These are phyloP conservation scores for Lactarius evosmus DNA, from an alignment of 768 basidiomycete genomes.

Conservation along the genomic window DNA sequence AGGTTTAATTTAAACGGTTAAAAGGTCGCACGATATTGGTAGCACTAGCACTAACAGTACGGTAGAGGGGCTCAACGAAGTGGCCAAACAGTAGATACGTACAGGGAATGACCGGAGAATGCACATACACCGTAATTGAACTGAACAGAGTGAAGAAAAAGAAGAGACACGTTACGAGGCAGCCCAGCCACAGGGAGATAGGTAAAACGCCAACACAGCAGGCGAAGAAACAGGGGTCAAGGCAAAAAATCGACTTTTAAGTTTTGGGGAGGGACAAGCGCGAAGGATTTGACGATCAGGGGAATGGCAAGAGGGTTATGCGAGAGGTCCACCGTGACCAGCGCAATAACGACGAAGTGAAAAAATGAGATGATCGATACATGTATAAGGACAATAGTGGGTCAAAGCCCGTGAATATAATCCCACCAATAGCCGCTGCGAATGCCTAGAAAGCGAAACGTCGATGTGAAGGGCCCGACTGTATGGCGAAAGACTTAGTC, in stretches of 20 bases:
- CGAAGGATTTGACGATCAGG: constrained; percentile 15
- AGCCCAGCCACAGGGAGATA: constrained; percentile 11
- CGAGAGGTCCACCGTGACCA: constrained; percentile 19
- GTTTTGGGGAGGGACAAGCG: constrained; percentile 17
- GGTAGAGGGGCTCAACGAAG: constrained; percentile 22
- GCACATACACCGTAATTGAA: constrained; percentile 24
- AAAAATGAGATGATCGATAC: constrained; percentile 26
- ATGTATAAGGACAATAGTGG: constrained; percentile 30
- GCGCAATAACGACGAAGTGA: constrained; percentile 24
- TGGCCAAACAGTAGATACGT: constrained; percentile 27
- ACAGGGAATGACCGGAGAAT: constrained; percentile 25
- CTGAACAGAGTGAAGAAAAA: constrained; percentile 15
- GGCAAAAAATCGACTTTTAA: constrained; percentile 14
- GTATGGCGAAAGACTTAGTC: constrained; percentile 20
- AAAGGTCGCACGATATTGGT: constrained; percentile 26
- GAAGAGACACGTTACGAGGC: constrained; percentile 18
- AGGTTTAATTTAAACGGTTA: constrained; percentile 23
- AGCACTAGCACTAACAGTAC: constrained; percentile 29
- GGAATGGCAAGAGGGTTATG: constrained; percentile 17
- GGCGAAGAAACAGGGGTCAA: constrained; percentile 10
- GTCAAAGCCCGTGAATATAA: constrained; percentile 28
- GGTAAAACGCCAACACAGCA: constrained; percentile 12
- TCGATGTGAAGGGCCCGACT: constrained; percentile 17
- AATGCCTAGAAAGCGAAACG: constrained; percentile 18
- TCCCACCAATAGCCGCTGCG: constrained; percentile 26